Percentiles rank a stretch among this genome's conserved stretches.
These are phyloP conservation scores for Hanseniaspora valbyensis DNA, from an alignment of 805 yeast species.

Conservation along the genomic window DNA sequence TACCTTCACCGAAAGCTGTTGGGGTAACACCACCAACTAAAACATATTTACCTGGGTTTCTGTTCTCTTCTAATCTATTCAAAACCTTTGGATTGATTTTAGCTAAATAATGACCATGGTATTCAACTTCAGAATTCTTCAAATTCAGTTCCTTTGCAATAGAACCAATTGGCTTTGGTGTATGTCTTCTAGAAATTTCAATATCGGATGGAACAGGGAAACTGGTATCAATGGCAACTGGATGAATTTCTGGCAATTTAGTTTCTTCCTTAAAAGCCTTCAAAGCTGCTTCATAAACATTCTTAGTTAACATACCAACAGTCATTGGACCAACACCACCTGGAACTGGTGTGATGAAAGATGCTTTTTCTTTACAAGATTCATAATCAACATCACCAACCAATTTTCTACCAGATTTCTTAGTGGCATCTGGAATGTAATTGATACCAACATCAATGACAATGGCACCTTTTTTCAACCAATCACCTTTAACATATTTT, in stretches of 20 bases:
- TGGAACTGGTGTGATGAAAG: constrained; percentile 87
- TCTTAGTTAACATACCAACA: constrained; percentile 84
- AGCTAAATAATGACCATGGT: constrained; percentile 81
- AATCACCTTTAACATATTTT: constrained; percentile 70
- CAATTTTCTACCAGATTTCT: constrained; percentile 66
- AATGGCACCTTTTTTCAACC: constrained; percentile 75
- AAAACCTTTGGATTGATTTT: constrained; percentile 63
- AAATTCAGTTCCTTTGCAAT: constrained; percentile 80
- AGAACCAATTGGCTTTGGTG: constrained; percentile 66
- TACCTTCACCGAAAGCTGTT: constrained; percentile 96
- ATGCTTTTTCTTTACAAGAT: constrained; percentile 48
- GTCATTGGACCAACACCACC: constrained; percentile 99
- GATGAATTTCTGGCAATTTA: constrained; percentile 40
- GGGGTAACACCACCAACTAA: constrained; percentile 97
- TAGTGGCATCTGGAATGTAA: constrained; percentile 63
- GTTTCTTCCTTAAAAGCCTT: constrained; percentile 34
- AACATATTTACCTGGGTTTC: constrained; percentile 71
- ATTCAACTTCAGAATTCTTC: constrained; percentile 66
- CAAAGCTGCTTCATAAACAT: constrained; percentile 72
- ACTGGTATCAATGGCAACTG: constrained; percentile 44
- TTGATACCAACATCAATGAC: constrained; percentile 95
- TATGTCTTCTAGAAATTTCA: constrained; percentile 78
- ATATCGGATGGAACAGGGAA: constrained; percentile 83
- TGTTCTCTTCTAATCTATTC: constrained; percentile 47
- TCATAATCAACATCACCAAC: constrained; percentile 93